A percentile compares a stretch with the other conserved stretches of the same genome.
Evolutionary conservation across 2,329 filamentous ascomycete species (phyloP).

Genomic region (Aspergillus novofumigatus): DNA sequence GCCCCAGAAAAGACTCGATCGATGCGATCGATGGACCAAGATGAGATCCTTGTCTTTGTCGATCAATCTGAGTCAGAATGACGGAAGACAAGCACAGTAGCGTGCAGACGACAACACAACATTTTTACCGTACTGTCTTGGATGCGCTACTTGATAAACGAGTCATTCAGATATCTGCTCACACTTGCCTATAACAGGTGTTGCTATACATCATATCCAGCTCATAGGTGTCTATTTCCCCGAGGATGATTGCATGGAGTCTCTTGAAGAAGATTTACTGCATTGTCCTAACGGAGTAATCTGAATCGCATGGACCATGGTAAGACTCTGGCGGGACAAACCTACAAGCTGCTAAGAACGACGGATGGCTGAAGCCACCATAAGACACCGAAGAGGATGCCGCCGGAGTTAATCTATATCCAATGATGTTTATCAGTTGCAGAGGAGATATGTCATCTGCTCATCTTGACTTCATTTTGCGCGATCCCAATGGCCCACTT

Average conservation of each 20-base stretch:
- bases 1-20: neutral
- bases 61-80: neutral
- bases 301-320: neutral
- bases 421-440: neutral
- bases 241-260: no score
- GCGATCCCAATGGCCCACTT: neutral
- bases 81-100: neutral
- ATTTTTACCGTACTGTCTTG: neutral
- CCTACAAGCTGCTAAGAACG: neutral
- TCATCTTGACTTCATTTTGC: neutral
- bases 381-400: neutral
- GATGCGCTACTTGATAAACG: no score
- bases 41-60: neutral
- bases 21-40: neutral
- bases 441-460: neutral
- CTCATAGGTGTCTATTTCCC: neutral
- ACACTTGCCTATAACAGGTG: neutral
- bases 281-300: neutral
- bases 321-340: neutral
- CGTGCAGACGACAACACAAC: neutral
- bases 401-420: neutral
- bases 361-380: neutral
- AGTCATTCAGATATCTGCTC: neutral
- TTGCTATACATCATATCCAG: neutral
- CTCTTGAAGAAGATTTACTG: no score